Evolutionary conservation across 768 basidiomycete genomes (phyloP).

Genomic region (Boletus pseudo-olivaceus): DNA sequence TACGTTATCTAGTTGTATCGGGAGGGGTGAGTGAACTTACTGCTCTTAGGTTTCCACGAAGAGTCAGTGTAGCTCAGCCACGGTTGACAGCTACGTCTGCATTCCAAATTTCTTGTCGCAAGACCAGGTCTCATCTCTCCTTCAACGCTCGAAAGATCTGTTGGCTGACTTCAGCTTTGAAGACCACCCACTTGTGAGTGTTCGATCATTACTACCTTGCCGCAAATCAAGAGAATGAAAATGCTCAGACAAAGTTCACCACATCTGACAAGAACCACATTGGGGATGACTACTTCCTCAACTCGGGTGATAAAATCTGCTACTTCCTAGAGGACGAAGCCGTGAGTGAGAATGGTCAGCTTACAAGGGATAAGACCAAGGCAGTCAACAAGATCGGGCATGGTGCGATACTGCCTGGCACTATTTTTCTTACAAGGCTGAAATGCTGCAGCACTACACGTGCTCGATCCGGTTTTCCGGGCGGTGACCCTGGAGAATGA

Average conservation of each 20-base stretch:
- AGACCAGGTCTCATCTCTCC: slow-evolving; percentile 57
- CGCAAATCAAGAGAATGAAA: neutral
- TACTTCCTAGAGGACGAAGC: slow-evolving; percentile 94
- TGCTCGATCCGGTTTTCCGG: slow-evolving; percentile 79
- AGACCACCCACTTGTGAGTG: slow-evolving; percentile 76
- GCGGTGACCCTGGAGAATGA: slow-evolving; percentile 79
- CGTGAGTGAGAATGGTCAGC: slow-evolving; percentile 61
- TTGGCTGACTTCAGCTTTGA: slow-evolving; percentile 75
- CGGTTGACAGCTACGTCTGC: slow-evolving; percentile 62
- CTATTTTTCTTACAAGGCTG: neutral
- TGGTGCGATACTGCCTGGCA: slow-evolving; percentile 40
- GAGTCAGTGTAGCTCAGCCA: neutral
- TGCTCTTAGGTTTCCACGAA: neutral
- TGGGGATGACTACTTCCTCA: slow-evolving; percentile 92
- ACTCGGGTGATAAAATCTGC: slow-evolving; percentile 90
- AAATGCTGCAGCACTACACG: slow-evolving; percentile 64
- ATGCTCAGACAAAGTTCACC: slow-evolving; percentile 79
- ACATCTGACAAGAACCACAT: slow-evolving; percentile 72
- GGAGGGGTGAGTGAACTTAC: slow-evolving; percentile 45
- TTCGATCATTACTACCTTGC: neutral
- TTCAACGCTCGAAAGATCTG: slow-evolving; percentile 69
- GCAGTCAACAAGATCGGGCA: slow-evolving; percentile 96
- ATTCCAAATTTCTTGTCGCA: slow-evolving; percentile 66
- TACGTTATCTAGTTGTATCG: slow-evolving; percentile 45
- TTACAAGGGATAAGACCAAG: slow-evolving; percentile 66